Conservation (phyloP, 2,329 filamentous ascomycete genomes). For the Exophiala lecanii-corni region DNA sequence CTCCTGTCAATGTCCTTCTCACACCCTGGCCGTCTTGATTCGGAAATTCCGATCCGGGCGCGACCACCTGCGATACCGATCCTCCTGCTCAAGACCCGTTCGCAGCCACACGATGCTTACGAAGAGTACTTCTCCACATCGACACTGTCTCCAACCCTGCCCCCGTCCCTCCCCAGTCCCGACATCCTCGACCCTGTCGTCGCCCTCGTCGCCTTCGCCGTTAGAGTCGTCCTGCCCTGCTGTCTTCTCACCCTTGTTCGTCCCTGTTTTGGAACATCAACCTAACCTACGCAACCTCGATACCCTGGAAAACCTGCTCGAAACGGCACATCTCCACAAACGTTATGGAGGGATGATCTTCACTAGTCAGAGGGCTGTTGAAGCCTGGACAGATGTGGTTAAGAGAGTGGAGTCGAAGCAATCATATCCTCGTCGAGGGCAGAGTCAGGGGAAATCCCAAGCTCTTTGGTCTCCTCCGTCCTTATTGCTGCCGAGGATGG, state of each 20-base stretch:
- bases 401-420: constrained; percentile 24
- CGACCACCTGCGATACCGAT: constrained; percentile 31
- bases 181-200: constrained; percentile 29
- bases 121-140: constrained; percentile 39
- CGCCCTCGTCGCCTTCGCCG: constrained; percentile 6
- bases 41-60: no score
- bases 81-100: constrained; percentile 46
- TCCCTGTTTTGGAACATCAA: constrained; percentile 45
- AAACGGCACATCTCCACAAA: constrained; percentile 28
- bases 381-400: constrained; percentile 39
- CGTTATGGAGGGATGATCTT: constrained; percentile 47
- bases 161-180: constrained; percentile 3
- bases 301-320: constrained; percentile 34
- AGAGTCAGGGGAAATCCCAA: neutral
- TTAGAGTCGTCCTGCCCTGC: neutral
- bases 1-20: no score
- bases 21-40: no score
- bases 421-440: neutral
- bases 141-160: constrained; percentile 2
- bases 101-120: constrained; percentile 41
- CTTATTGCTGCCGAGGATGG: neutral
- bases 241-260: constrained; percentile 31
- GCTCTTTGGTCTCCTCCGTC: neutral
- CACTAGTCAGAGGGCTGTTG: constrained; percentile 47
- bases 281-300: constrained; percentile 36